These are phyloP conservation scores for Leccinum truebloodii DNA, from an alignment of 768 basidiomycete species.

Conservation along the genomic window DNA sequence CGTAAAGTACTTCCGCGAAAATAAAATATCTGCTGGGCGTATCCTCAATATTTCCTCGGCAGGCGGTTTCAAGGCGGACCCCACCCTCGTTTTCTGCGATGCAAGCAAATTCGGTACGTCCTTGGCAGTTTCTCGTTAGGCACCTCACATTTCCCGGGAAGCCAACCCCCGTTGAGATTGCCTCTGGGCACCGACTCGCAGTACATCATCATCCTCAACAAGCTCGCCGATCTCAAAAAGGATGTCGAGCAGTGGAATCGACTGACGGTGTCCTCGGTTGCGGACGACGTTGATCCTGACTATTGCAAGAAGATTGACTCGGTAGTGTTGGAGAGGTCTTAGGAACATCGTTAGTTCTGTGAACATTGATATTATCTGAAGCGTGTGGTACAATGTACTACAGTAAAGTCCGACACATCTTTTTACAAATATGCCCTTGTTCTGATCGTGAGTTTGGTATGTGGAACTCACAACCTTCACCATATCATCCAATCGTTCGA, in stretches of 20 bases:
- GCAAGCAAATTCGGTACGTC: constrained; percentile 27
- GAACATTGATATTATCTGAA: too few species aligned
- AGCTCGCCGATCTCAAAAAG: constrained; percentile 19
- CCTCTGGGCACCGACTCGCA: constrained; percentile 24
- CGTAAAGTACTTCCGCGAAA: constrained; percentile 33
- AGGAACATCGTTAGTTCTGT: too few species aligned
- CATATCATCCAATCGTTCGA: too few species aligned
- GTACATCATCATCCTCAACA: constrained; percentile 13
- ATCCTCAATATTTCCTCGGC: constrained; percentile 24
- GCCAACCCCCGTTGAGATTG: constrained; percentile 22
- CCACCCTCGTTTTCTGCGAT: constrained; percentile 21
- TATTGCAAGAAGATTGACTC: constrained; percentile 10
- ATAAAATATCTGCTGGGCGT: constrained; percentile 24
- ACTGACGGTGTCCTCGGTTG: constrained; percentile 18
- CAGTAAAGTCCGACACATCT: too few species aligned
- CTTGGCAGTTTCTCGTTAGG: background rate
- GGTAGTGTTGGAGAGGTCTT: too few species aligned
- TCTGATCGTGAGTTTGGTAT: too few species aligned
- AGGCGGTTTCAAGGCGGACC: constrained; percentile 18
- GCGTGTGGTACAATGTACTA: too few species aligned
- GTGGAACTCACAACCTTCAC: too few species aligned
- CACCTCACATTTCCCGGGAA: constrained; percentile 14
- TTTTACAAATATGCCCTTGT: too few species aligned
- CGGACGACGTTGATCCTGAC: constrained; percentile 21
- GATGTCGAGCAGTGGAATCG: constrained; percentile 17